A percentile compares a stretch with the other conserved stretches of the same genome.
phyloP scores from a whole-genome alignment of 148 eudicot genomes.

The Pharnaceum exiguum region DNA sequence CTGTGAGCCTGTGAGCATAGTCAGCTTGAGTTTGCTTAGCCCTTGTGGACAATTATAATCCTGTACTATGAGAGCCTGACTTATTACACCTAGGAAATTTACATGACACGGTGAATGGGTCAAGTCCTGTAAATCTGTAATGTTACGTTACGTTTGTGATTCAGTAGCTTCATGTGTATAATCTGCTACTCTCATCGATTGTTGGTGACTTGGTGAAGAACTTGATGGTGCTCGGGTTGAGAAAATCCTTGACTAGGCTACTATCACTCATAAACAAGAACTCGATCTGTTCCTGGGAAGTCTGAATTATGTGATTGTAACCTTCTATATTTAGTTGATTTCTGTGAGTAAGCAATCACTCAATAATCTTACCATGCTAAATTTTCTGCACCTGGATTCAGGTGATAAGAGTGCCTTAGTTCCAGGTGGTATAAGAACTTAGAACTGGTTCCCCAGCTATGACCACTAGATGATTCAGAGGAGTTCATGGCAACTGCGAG shows the following conservation, averaged over 20 bases:
- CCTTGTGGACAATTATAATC: no score
- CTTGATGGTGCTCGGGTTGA: constrained; percentile 82
- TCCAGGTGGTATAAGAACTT: constrained; percentile 86
- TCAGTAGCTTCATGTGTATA: not conserved
- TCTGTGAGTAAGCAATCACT: not conserved
- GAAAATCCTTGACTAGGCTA: constrained; percentile 80
- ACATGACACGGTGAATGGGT: no score
- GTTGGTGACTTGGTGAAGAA: constrained; percentile 32
- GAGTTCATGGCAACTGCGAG: constrained; percentile 70
- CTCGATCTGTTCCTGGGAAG: constrained; percentile 79
- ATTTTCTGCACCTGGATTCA: constrained; percentile 2
- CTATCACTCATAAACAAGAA: constrained; percentile 84
- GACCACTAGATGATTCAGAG: constrained; percentile 80
- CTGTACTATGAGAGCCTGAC: no score
- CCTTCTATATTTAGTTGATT: not conserved
- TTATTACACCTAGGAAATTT: no score
- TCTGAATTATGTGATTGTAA: not conserved
- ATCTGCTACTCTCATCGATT: not conserved
- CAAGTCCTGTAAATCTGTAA: no score
- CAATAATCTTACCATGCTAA: not conserved
- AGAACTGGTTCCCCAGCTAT: constrained; percentile 86
- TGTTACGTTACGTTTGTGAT: not conserved
- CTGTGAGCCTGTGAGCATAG: no score
- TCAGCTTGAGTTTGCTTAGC: no score
- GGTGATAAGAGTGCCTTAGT: constrained; percentile 89